Base-by-base conservation (phyloP, 345 rosid genomes). In the Barbarea vulgaris region DNA sequence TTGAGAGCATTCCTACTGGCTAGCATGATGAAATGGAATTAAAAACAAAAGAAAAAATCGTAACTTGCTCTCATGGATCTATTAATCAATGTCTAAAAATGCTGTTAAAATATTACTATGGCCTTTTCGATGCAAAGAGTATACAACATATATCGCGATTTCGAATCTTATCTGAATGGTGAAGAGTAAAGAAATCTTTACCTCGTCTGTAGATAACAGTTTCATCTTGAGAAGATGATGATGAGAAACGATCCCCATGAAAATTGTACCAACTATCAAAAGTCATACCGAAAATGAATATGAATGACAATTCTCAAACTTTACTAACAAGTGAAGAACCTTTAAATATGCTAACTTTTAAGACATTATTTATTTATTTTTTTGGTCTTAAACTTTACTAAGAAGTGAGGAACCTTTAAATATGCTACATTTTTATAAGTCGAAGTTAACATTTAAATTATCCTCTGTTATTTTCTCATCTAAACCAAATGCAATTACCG, bases 1-100 rank as follows among this genome's bases (percentile, higher is more conserved):
- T 19, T 37, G 31, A 53, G 31, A 58, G 70, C 3, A 3, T 22
- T 24, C 74, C 22, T 76, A 62, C 48, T 77, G 66, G 59, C 18
- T 17, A 62, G 34, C 80, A 69, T 77, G 80, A 77, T 77, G 25
- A 55, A 33, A 61, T 61, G 28, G 60, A 36, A 44, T 24, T 46
- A 28, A 28, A 64, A 52, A 62, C 3, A 41, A 44, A 22, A 15
- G 24, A 36, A 37, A 25, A n/a, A 46, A 55, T 19, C 51, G 4
- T 12, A 75, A 47, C 60, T 46, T 55, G 63, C 42, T 63, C 39
- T 53, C 52, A 14, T 33, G 30, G 36, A 64, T 64, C 24, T 22
- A 34, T 66, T 57, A 47, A 66, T 60, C 56, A 28, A 60, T 51
- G 55, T 34, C 21, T 37, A 2, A 75, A 65, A 59, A 67, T 36